Percentiles rank a stretch among this genome's conserved stretches.
phyloP scores from a whole-genome alignment of 2,329 filamentous ascomycete genomes.

The Elsinoe necatrix region DNA sequence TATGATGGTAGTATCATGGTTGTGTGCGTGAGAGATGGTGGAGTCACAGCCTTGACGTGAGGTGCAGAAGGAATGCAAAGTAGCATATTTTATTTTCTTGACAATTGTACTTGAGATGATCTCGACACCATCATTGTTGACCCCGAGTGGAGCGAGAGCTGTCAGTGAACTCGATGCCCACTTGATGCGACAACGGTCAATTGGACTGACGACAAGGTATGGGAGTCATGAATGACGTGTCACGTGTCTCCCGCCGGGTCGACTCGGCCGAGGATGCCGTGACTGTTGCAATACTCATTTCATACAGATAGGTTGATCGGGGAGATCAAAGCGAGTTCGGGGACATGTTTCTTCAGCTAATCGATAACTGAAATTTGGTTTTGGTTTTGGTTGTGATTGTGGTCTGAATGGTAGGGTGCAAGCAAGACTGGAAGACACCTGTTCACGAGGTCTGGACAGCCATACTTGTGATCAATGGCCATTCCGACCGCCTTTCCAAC shows the following conservation, averaged over 20 bases:
- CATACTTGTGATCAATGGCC: too few relatives aligned
- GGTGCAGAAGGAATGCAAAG: neutral
- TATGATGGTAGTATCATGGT: too few relatives aligned
- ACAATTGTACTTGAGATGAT: neutral
- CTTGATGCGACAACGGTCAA: neutral
- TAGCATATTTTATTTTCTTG: neutral
- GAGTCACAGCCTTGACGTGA: too few relatives aligned
- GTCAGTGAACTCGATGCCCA: neutral
- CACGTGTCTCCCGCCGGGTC: neutral
- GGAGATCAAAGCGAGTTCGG: neutral
- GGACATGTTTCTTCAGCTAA: conserved; percentile 9
- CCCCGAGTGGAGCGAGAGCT: neutral
- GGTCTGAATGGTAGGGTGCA: neutral
- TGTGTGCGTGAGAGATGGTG: too few relatives aligned
- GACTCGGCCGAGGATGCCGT: neutral
- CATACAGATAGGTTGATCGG: neutral
- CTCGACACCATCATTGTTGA: neutral
- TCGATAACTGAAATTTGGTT: conserved; percentile 8
- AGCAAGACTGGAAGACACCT: neutral
- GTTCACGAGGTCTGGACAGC: too few relatives aligned
- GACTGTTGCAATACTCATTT: conserved; percentile 10
- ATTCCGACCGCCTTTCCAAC: neutral
- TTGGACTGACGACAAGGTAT: neutral
- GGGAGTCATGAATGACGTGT: neutral
- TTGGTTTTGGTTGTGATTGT: neutral